Base-by-base conservation (phyloP, 2,329 filamentous ascomycete species). In the Beauveria asiatica region DNA sequence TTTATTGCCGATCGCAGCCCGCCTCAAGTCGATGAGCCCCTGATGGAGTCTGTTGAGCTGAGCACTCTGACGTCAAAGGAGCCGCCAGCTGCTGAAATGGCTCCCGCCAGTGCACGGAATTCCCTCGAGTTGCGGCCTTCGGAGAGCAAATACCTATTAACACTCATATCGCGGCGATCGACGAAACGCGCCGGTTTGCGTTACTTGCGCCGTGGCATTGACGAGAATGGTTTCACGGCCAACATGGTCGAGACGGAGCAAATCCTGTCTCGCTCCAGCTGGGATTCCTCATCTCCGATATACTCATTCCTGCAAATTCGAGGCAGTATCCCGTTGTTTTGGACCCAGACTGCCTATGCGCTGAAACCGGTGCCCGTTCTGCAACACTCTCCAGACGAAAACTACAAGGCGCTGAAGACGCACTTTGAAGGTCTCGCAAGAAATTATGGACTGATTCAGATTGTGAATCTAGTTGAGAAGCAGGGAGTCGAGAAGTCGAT, bases 231-330 rank as follows among this genome's bases (percentile, higher is more conserved):
- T 0, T 86, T 89, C 67, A 86, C 89, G 5, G 94, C 94, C 19
- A 99, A 99, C 69, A 86, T 81, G 30, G 93, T 97, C 21, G 94
- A 99, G 75, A 96, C 93, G 0, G 94, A 99, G 70, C 94, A 99
- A 72, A 88, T 99, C 10, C 79, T 99, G 3, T 94, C 90, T 0
- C 82, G 83, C 0, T 78, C 85, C 2, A 79, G 80, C 1, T 92
- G 89, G 85, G 80, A 85, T 19, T 70, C 80, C 0, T 74, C 79
- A 0, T 77, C 73, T 2, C 90, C 84, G 65, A 79, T 87, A 2
- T 89, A 90, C 71, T 96, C 92, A 0, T 95, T 96, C 67, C 76
- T 95, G 3, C 94, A 99, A 70, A 79, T 92, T 25, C 84, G 94
- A 64, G 93, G 92, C 7, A 97, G 92, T 23, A 96, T 97, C 64